Conservation (phyloP, 495 filamentous ascomycete species). For the Aspergillus panamensis region DNA sequence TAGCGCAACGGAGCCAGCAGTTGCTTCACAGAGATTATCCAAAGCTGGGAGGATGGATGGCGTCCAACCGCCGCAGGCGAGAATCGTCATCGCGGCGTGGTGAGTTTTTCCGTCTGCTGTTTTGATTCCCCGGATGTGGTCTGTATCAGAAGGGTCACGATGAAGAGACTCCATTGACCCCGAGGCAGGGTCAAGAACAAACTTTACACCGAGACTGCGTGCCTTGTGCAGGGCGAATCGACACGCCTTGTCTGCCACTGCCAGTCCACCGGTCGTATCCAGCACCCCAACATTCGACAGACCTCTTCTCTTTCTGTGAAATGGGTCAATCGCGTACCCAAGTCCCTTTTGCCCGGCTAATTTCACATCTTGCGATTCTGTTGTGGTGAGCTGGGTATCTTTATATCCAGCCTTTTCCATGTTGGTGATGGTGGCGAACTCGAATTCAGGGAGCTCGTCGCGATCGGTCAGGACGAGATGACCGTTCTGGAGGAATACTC, state of each 20-base stretch:
- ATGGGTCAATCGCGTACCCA: slow-evolving; percentile 32
- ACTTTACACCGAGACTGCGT: slow-evolving; percentile 29
- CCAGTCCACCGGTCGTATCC: slow-evolving; percentile 39
- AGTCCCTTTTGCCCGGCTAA: slow-evolving; percentile 29
- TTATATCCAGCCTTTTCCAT: slow-evolving; percentile 31
- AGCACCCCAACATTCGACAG: slow-evolving; percentile 27
- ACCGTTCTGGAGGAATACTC: slow-evolving; percentile 36
- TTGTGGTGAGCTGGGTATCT: slow-evolving; percentile 28
- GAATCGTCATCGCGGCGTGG: slow-evolving; percentile 60
- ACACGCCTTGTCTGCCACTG: slow-evolving; percentile 42
- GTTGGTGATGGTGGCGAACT: slow-evolving; percentile 30
- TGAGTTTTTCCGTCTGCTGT: slow-evolving; percentile 34
- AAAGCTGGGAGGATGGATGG: slow-evolving; percentile 52
- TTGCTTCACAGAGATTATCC: slow-evolving; percentile 39
- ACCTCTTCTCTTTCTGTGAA: slow-evolving; percentile 9
- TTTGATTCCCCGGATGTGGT: slow-evolving; percentile 24
- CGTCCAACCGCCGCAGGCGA: slow-evolving; percentile 80
- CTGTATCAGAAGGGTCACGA: neutral
- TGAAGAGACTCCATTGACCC: slow-evolving; percentile 26
- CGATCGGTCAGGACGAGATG: slow-evolving; percentile 21
- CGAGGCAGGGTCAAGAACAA: slow-evolving; percentile 27
- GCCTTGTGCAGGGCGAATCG: slow-evolving; percentile 39
- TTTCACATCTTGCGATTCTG: slow-evolving; percentile 25
- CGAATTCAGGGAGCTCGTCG: slow-evolving; percentile 27
- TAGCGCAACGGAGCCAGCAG: slow-evolving; percentile 39